Base-by-base conservation (phyloP, 2,329 filamentous ascomycete species). In the Hyphodiscus sp. region DNA sequence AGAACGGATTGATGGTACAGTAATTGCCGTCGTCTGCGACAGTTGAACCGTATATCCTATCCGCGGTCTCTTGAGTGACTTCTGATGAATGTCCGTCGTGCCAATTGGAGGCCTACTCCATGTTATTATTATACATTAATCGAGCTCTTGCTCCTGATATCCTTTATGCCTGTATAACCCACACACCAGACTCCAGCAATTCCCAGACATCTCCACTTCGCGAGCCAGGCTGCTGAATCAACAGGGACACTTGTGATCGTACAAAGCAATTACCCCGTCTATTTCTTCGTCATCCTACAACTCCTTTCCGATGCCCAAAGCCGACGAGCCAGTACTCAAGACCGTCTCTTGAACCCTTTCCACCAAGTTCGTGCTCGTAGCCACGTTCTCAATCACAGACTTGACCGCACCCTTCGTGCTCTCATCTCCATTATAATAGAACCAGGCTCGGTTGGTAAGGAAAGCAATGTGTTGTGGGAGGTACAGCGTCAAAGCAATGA, bases 381-480 rank as follows among this genome's bases (percentile, higher is more conserved):
- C 33, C 33, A 51, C 44, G 29, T 55, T 61, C 49, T 63, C 58
- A 30, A 63, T 46, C 19, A 60, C 49, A 16, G 62, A 62, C 16
- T 56, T 53, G 13, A 63, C 54, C 16, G 53, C 56, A 19, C 48
- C 54, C 45, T 61, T 64, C 15, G 61, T 74, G 55, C 76, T 78
- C 63, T 82, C 79, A 67, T 96, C 91, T 62, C 94, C 94, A 60
- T 86, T 85, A 71, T 90, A 89, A 77, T 99, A 99, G 77, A 96
- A 99, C 82, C 89, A 95, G 51, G 90, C 85, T 68, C 92, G 87
- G 68, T 84, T 83, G 67, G 86, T 81, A 64, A 99, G 85, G 68
- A 89, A 86, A 65, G 82, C 79, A 65, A 97, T 75, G 74, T 97
- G 92, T 67, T 95, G 87, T 11, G 94, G 94, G 18, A 99, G 88